Conservation (phyloP, 2,329 filamentous ascomycete species). For the Mycosphaerella sp. region DNA sequence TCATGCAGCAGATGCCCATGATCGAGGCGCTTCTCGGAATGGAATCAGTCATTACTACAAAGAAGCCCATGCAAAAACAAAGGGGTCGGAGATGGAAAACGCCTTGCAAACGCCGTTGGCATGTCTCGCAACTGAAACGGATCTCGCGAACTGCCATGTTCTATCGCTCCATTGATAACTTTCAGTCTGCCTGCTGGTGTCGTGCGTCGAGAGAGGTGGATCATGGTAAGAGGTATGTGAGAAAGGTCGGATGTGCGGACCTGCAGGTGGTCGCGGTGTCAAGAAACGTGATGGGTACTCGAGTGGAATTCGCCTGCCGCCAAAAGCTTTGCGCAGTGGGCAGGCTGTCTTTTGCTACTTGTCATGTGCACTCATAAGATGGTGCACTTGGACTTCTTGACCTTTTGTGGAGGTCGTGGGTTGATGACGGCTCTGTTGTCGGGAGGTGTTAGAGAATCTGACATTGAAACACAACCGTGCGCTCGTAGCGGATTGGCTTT, state of each 20-base stretch:
- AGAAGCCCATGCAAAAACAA: neutral
- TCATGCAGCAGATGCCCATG: neutral
- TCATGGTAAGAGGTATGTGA: neutral
- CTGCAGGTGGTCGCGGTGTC: conserved; percentile 1
- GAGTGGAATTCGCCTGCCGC: conserved; percentile 5
- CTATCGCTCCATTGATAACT: conserved; percentile 3
- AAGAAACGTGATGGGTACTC: conserved; percentile 8
- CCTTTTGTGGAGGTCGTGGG: conserved; percentile 55
- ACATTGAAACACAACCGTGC: neutral
- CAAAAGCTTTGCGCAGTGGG: conserved; percentile 4
- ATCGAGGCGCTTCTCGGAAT: neutral
- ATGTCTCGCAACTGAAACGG: conserved; percentile 8
- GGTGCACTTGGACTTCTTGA: conserved; percentile 62
- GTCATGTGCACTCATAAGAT: conserved; percentile 49
- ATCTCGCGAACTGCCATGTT: conserved; percentile 5
- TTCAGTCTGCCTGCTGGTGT: conserved; percentile 9
- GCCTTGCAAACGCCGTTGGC: conserved; percentile 5
- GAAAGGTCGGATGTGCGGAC: conserved; percentile 1
- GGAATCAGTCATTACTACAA: neutral
- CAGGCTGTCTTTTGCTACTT: neutral
- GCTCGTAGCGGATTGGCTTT: neutral
- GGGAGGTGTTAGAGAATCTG: conserved; percentile 5
- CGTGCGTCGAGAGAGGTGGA: neutral
- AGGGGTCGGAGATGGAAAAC: neutral
- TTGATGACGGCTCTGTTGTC: conserved; percentile 62